Evolutionary conservation across 2,329 filamentous ascomycete genomes (phyloP).

Genomic region (Tolypocladium guangdongense): DNA sequence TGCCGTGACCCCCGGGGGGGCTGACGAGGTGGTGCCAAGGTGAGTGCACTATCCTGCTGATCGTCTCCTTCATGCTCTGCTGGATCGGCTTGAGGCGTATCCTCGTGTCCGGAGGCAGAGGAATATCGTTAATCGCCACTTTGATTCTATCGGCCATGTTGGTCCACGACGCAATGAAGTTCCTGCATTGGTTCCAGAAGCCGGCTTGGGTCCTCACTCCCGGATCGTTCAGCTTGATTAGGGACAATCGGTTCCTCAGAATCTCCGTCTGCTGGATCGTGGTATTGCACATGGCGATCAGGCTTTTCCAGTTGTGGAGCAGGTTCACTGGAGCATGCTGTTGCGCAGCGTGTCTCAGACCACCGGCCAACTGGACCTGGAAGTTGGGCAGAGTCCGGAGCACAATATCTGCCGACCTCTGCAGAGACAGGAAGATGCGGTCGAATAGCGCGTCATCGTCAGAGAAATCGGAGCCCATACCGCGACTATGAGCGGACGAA

Average conservation of each 20-base stretch:
- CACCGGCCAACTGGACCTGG: slow-evolving; percentile 52
- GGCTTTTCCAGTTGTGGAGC: slow-evolving; percentile 54
- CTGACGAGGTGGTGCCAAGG: slow-evolving; percentile 40
- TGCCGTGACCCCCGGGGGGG: slow-evolving; percentile 4
- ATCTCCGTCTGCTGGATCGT: slow-evolving; percentile 64
- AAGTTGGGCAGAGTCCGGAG: slow-evolving; percentile 61
- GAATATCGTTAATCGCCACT: slow-evolving; percentile 37
- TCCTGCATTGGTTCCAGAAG: slow-evolving; percentile 64
- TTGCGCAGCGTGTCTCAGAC: slow-evolving; percentile 52
- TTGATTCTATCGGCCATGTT: slow-evolving; percentile 53
- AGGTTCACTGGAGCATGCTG: slow-evolving; percentile 48
- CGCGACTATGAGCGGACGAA: slow-evolving; percentile 36
- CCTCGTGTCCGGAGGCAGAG: slow-evolving; percentile 56
- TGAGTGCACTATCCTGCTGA: slow-evolving; percentile 53
- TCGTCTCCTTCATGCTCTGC: slow-evolving; percentile 70
- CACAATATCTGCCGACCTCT: slow-evolving; percentile 62
- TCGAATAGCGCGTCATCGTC: slow-evolving; percentile 79
- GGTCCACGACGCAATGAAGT: slow-evolving; percentile 60
- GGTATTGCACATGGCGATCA: slow-evolving; percentile 60
- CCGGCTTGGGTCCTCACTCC: slow-evolving; percentile 52
- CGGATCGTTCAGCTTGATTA: slow-evolving; percentile 78
- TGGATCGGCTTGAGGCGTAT: slow-evolving; percentile 70
- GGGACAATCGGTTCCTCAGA: slow-evolving; percentile 60
- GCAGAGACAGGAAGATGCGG: slow-evolving; percentile 66
- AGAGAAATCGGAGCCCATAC: slow-evolving; percentile 48